A percentile compares a stretch with the other conserved stretches of the same genome.
Evolutionary conservation across 73 alveolate genomes (phyloP).

Genomic region (Blepharisma stoltei): DNA sequence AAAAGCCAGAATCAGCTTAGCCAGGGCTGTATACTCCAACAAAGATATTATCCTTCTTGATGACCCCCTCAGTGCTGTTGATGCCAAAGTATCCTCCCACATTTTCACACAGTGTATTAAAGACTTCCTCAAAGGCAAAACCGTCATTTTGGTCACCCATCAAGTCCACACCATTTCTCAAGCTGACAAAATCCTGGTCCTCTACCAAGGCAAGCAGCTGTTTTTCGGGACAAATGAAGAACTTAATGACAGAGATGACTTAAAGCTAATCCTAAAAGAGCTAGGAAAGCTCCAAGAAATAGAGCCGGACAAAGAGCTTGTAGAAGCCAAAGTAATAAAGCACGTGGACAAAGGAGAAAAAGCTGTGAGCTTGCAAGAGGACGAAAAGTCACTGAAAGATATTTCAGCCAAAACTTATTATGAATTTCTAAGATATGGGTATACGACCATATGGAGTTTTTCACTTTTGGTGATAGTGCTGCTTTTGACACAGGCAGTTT

Average conservation of each 20-base stretch:
- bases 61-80: conserved; percentile 80
- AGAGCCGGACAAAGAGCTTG: background rate
- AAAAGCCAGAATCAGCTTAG: conserved; percentile 69
- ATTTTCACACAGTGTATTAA: conserved; percentile 54
- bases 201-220: conserved; percentile 40
- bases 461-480: too few species aligned
- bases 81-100: conserved; percentile 64
- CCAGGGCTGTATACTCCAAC: conserved; percentile 75
- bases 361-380: background rate
- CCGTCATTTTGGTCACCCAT: conserved; percentile 28
- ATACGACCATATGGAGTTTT: background rate
- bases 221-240: background rate
- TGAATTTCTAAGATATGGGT: background rate
- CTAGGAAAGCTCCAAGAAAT: background rate
- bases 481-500: too few species aligned
- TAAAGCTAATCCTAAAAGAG: background rate
- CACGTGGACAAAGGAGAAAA: background rate
- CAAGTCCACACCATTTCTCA: conserved; percentile 20
- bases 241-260: background rate
- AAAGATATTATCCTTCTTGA: conserved; percentile 69
- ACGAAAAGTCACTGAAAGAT: background rate
- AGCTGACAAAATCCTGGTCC: conserved; percentile 51
- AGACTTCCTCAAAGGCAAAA: conserved; percentile 47
- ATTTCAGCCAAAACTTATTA: background rate
- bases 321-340: background rate